Percentiles rank a stretch among this genome's conserved stretches.
phyloP scores from a whole-genome alignment of 2,329 filamentous ascomycete genomes.

The Aspergillus oerlinghausenensis region DNA sequence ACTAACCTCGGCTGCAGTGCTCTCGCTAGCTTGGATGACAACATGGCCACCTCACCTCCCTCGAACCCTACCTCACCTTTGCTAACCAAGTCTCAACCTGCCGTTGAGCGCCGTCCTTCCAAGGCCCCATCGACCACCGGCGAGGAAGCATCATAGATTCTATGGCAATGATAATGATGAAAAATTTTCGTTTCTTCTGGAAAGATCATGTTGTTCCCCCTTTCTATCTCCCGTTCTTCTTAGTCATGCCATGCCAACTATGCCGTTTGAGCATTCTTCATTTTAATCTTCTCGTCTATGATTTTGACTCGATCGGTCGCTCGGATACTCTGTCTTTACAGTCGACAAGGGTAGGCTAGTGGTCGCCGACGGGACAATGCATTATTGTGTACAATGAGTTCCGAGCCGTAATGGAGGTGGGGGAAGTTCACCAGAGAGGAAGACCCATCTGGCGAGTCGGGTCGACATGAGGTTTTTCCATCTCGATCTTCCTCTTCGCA shows the following conservation, averaged over 20 bases:
- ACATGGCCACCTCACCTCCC: slow-evolving; percentile 45
- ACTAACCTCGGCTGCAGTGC: slow-evolving; percentile 32
- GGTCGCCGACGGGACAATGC: neutral
- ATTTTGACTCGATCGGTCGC: slow-evolving; percentile 14
- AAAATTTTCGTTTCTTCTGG: slow-evolving; percentile 30
- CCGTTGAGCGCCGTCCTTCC: slow-evolving; percentile 40
- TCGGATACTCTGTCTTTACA: neutral
- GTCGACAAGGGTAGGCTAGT: neutral
- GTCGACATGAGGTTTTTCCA: slow-evolving; percentile 6
- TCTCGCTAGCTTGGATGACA: slow-evolving; percentile 45
- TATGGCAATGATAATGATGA: slow-evolving; percentile 36
- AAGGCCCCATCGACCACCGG: slow-evolving; percentile 41
- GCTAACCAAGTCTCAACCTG: slow-evolving; percentile 44
- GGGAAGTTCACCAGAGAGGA: slow-evolving; percentile 5
- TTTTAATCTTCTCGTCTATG: slow-evolving; percentile 21
- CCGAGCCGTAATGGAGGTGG: slow-evolving; percentile 7
- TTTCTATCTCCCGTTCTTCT: slow-evolving; percentile 10
- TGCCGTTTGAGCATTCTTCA: slow-evolving; percentile 14
- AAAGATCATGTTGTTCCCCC: slow-evolving; percentile 27
- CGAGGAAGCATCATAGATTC: slow-evolving; percentile 37
- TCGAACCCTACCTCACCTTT: slow-evolving; percentile 46
- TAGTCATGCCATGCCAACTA: slow-evolving; percentile 11
- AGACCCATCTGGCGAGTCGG: slow-evolving; percentile 13
- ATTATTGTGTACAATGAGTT: slow-evolving; percentile 20
- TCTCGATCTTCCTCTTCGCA: slow-evolving; percentile 3